A percentile compares a stretch with the other conserved stretches of the same genome.
These are phyloP conservation scores for Leccinum brunneo-olivaceum DNA, from an alignment of 1,284 basidiomycete genomes.

Conservation along the genomic window DNA sequence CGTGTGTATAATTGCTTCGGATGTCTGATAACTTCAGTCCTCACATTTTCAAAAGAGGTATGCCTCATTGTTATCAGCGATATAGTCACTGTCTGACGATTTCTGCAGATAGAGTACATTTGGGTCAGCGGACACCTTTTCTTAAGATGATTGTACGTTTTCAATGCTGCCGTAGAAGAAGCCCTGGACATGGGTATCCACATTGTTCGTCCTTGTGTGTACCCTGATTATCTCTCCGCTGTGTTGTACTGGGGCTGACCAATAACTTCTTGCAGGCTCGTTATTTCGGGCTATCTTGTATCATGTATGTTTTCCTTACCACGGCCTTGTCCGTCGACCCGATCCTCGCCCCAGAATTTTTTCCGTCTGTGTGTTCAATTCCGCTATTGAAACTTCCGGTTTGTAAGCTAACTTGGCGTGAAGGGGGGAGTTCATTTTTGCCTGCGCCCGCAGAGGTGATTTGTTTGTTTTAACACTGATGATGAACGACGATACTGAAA, in stretches of 20 bases:
- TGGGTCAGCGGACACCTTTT: neutral
- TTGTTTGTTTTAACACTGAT: neutral
- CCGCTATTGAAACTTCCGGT: neutral
- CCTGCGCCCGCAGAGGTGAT: neutral
- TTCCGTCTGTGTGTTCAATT: neutral
- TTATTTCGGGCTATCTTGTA: slow-evolving; percentile 1
- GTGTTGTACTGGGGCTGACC: neutral
- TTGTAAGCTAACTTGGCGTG: neutral
- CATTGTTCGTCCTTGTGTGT: neutral
- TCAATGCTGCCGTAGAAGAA: neutral
- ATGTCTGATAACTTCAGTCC: neutral
- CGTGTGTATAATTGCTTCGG: too few relatives aligned
- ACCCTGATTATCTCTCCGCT: neutral
- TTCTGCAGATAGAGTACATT: neutral
- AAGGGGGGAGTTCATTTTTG: neutral
- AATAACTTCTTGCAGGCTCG: neutral
- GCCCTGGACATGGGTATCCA: neutral
- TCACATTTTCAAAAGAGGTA: slow-evolving; percentile 1
- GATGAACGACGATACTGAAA: neutral
- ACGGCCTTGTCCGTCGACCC: neutral
- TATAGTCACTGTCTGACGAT: neutral
- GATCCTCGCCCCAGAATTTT: neutral
- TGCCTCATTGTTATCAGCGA: neutral
- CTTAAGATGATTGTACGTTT: neutral
- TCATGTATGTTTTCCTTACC: neutral